These are phyloP conservation scores for Mucor circinelloides DNA, from an alignment of 371 early-diverging fungal genomes.

Conservation along the genomic window DNA sequence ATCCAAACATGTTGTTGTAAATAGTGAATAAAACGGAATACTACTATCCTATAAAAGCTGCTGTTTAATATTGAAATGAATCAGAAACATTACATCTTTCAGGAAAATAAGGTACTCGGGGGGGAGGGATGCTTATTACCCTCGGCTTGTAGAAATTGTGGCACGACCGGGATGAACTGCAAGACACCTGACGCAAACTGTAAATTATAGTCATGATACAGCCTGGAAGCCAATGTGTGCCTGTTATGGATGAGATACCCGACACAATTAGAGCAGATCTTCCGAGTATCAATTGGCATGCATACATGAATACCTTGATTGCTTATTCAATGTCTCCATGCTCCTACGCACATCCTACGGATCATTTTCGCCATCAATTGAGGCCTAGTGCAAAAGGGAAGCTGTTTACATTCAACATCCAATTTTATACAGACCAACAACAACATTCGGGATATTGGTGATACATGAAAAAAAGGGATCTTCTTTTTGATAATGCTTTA, in stretches of 20 bases:
- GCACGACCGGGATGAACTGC: not conserved
- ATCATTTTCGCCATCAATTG: too few relatives aligned
- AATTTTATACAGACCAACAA: not conserved
- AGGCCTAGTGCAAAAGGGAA: not conserved
- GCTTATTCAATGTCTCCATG: too few relatives aligned
- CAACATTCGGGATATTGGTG: not conserved
- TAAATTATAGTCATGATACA: not conserved
- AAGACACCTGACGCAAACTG: not conserved
- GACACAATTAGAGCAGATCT: not conserved
- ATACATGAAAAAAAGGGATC: not conserved
- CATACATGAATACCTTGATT: not conserved
- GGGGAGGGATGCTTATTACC: too few relatives aligned
- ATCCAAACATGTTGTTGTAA: too few relatives aligned
- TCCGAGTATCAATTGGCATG: not conserved
- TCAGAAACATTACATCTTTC: too few relatives aligned
- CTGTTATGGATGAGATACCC: not conserved
- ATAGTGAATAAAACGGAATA: too few relatives aligned
- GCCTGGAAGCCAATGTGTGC: too few relatives aligned
- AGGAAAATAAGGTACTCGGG: too few relatives aligned
- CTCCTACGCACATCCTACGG: not conserved
- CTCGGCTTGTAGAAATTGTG: not conserved
- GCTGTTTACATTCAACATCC: not conserved
- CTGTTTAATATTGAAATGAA: too few relatives aligned
- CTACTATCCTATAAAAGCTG: too few relatives aligned
- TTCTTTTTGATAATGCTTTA: not conserved